These are phyloP conservation scores for Catharanthus roseus DNA, from an alignment of 257 asterid genomes.

Conservation along the genomic window DNA sequence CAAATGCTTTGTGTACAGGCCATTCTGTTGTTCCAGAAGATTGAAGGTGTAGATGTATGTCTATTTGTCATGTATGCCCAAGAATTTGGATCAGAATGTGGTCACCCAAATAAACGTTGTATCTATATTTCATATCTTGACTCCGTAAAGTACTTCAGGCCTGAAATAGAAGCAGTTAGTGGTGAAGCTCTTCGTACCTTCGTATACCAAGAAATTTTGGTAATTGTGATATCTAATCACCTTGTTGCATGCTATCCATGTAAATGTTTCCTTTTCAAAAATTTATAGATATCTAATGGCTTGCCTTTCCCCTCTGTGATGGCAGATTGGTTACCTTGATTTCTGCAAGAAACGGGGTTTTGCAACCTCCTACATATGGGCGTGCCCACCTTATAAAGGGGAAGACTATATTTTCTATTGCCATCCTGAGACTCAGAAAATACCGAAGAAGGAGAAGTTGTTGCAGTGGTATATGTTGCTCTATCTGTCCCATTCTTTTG, in stretches of 20 bases:
- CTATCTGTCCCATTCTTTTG: slow-evolving; percentile 6
- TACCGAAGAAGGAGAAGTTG: slow-evolving; percentile 54
- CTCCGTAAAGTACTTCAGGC: slow-evolving; percentile 67
- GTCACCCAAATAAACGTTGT: slow-evolving; percentile 58
- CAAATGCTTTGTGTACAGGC: slow-evolving; percentile 36
- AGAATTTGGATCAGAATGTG: slow-evolving; percentile 74
- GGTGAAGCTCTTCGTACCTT: slow-evolving; percentile 75
- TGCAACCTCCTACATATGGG: slow-evolving; percentile 67
- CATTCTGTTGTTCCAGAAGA: slow-evolving; percentile 65
- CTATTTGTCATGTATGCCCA: slow-evolving; percentile 73
- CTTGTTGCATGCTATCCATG: slow-evolving; percentile 1
- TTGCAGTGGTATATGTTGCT: slow-evolving; percentile 46
- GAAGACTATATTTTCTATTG: slow-evolving; percentile 72
- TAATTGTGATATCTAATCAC: slow-evolving; percentile 11
- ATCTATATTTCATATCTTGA: slow-evolving; percentile 75
- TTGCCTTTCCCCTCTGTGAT: slow-evolving; percentile 9
- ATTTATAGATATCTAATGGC: background rate
- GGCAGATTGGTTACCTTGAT: slow-evolving; percentile 76
- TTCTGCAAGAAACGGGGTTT: slow-evolving; percentile 75
- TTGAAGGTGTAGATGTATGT: slow-evolving; percentile 71
- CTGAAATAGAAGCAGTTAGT: slow-evolving; percentile 43
- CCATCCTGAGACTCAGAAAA: slow-evolving; percentile 71
- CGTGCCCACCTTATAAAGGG: slow-evolving; percentile 70
- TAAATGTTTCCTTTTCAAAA: background rate
- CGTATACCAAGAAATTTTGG: slow-evolving; percentile 74